Base-by-base conservation (phyloP, 257 asterid genomes). In the Fraxinus anomala region DNA sequence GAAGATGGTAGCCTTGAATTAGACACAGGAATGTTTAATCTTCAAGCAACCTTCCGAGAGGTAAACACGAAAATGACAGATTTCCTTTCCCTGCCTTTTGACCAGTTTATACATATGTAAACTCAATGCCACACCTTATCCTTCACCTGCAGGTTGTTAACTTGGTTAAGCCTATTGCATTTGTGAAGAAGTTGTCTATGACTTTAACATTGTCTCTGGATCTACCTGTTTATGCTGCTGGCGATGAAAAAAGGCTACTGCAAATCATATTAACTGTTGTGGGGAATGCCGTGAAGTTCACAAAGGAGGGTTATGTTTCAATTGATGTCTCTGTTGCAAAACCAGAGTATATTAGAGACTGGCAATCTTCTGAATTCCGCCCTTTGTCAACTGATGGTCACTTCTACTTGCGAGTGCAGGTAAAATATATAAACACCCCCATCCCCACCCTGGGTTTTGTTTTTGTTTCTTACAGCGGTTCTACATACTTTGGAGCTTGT, bases 201-300 rank as follows among this genome's bases (percentile, higher is more conserved):
- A 85, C 80, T 71, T 70, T 92, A 87, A 77, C 85, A 73, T 44
- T 87, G 75, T 87, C 89, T 77, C 66, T 74, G 75, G 96, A 92
- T 76, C 72, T 88, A 49, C 97, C 97, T 56, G 83, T 82, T 44
- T 77, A 80, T 76, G 92, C 91, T 73, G 78, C 66, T 61, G 94
- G 97, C 10, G 97, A 90, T 77, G 92, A 88, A 73, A 90, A 89
- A 77, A 80, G 92, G 61, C 87, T 92, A 12, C 84, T 89, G 88
- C 96, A 92, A 75, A 87, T 83, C 73, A 79, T 90, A 75, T 72
- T 92, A 80, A 88, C 87, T 33, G 61, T 86, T 59, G 83, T 84
- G 78, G 91, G 92, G 24, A 92, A 92, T 77, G 97, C 96, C 70
- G 85, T 92, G 44, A 90, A 90, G 88, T 92, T 90, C 87, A 88